Conservation (phyloP, 1,284 basidiomycete species). For the Moniliella sp. region DNA sequence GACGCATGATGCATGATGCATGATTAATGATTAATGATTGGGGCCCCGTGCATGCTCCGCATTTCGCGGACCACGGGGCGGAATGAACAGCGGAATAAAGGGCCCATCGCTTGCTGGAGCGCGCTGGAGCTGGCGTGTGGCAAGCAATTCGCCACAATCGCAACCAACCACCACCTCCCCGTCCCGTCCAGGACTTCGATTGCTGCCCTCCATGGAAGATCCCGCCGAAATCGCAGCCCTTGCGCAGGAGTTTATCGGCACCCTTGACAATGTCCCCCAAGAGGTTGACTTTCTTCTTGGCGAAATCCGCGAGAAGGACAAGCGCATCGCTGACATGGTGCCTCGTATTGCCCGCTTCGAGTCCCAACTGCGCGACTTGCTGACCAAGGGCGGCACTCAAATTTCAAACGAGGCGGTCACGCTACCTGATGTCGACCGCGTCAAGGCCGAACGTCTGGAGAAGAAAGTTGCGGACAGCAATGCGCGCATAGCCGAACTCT, state of each 20-base stretch:
- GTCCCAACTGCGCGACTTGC: conserved; percentile 1
- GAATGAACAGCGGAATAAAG: too few relatives aligned
- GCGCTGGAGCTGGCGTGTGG: too few relatives aligned
- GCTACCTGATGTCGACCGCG: conserved; percentile 10
- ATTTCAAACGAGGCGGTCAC: conserved; percentile 6
- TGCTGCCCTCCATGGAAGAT: too few relatives aligned
- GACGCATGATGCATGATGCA: too few relatives aligned
- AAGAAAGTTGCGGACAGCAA: conserved; percentile 22
- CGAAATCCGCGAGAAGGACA: conserved; percentile 30
- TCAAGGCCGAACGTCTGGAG: conserved; percentile 18
- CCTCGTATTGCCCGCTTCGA: not conserved
- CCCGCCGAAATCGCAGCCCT: conserved; percentile 28
- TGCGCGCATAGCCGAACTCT: conserved; percentile 21
- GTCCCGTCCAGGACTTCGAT: too few relatives aligned
- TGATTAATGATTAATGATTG: too few relatives aligned
- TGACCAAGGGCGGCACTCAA: not conserved
- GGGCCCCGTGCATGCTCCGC: too few relatives aligned
- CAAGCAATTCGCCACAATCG: too few relatives aligned
- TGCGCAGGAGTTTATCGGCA: conserved; percentile 21
- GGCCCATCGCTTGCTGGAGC: too few relatives aligned
- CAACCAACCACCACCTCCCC: too few relatives aligned
- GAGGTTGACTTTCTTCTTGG: conserved; percentile 28
- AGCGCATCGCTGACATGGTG: not conserved
- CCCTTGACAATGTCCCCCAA: conserved; percentile 24
- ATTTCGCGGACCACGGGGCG: too few relatives aligned